Base-by-base conservation (phyloP, 768 basidiomycete genomes). In the Chiua virens region DNA sequence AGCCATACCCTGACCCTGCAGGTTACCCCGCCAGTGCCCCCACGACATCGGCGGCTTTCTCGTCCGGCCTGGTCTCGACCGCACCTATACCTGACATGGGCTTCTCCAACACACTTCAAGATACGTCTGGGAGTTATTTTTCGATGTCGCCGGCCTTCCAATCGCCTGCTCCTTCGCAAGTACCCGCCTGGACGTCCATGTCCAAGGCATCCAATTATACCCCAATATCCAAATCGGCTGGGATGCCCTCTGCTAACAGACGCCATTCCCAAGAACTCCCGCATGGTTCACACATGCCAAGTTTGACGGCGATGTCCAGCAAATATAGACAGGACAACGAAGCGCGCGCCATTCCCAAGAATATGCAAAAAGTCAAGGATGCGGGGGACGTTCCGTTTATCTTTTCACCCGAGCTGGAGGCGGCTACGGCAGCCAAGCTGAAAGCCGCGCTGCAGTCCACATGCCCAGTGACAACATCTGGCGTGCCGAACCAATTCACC, bases 331-430 rank as follows among this genome's bases (percentile, higher is more conserved):
- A 62, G 1, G 65, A 66, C n/a, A 7, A 36, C 7, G 61, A 64
- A 7, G 2, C 54, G 11, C 57, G 65, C 22, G 22, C 32, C 2
- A 37, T 7, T 5, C 13, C 46, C 40, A 65, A 56, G 58, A 55
- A 38, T 6, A 39, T 34, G 8, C 58, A 56, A 43, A 68, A 41
- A 15, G 57, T 58, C 52, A 67, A 64, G 51, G 66, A 68, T 23
- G 66, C 68, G 1, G 66, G 66, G 1, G 66, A 68, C 34, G 61
- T 62, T 10, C 66, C 66, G 0, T 68, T 68, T n/a, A 65, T 68
- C 3, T 67, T 69, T 22, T 69, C 64, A 2, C 48, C 65, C 2
- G 67, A 68, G n/a, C 55, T 64, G 7, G 66, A 67, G 49, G 66
- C 65, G 15, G 66, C 49, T 0, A 63, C 67, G 3, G 61, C 66